Conservation (phyloP, 1,284 basidiomycete species). For the Mycena sp. region DNA sequence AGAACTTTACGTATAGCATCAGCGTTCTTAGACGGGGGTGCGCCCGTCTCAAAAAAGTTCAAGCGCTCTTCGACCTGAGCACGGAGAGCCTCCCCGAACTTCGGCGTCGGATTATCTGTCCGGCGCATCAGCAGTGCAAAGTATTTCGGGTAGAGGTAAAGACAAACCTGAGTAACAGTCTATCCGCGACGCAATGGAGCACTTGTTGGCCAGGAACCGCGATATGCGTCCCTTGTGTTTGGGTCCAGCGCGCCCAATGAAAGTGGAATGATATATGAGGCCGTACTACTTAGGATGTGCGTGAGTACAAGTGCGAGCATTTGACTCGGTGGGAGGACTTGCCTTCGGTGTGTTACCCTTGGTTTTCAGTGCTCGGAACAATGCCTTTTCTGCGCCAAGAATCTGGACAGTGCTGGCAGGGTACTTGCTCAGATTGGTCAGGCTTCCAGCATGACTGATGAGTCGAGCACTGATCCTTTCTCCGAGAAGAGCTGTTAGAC, state of each 20-base stretch:
- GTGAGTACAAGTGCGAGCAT: slow-evolving; percentile 16
- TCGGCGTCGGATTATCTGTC: slow-evolving; percentile 86
- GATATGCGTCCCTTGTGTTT: slow-evolving; percentile 99
- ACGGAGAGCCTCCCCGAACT: slow-evolving; percentile 95
- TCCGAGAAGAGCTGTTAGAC: slow-evolving; percentile 92
- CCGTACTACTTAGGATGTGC: slow-evolving; percentile 78
- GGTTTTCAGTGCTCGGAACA: slow-evolving; percentile 98
- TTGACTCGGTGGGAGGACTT: slow-evolving; percentile 28
- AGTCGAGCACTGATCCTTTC: slow-evolving; percentile 95
- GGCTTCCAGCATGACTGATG: slow-evolving; percentile 97
- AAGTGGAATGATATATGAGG: slow-evolving; percentile 92
- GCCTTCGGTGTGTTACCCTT: slow-evolving; percentile 99
- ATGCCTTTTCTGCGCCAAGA: slow-evolving; percentile 96
- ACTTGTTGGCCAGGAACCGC: slow-evolving; percentile 98
- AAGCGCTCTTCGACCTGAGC: slow-evolving; percentile 97
- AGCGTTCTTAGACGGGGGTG: slow-evolving; percentile 85
- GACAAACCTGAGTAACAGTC: slow-evolving; percentile 91
- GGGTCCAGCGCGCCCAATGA: slow-evolving; percentile 94
- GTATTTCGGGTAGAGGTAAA: background rate
- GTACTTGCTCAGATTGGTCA: slow-evolving; percentile 98
- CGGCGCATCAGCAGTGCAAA: background rate
- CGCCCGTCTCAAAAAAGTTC: slow-evolving; percentile 92
- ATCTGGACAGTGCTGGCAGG: slow-evolving; percentile 99
- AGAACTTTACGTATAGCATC: slow-evolving; percentile 92
- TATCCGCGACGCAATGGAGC: slow-evolving; percentile 97